A percentile compares a stretch with the other conserved stretches of the same genome.
These are phyloP conservation scores for Aspergillus carlsbadensis DNA, from an alignment of 495 filamentous ascomycete species.

Conservation along the genomic window DNA sequence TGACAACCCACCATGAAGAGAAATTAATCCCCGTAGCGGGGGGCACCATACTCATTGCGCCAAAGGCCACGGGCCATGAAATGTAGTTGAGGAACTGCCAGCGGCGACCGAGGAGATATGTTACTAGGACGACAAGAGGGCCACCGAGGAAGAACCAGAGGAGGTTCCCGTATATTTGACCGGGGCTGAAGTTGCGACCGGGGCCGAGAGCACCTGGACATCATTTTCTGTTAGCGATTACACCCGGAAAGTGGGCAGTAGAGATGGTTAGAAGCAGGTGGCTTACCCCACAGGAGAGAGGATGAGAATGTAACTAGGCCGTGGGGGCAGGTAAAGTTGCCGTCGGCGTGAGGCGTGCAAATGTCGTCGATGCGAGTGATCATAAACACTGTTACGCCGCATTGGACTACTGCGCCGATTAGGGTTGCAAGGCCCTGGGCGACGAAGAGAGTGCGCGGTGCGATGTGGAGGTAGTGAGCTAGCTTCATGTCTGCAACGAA, in stretches of 20 bases:
- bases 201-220: constrained; percentile 57
- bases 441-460: constrained; percentile 65
- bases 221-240: background rate
- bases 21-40: constrained; percentile 70
- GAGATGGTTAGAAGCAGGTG: background rate
- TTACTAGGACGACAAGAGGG: constrained; percentile 52
- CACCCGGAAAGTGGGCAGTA: background rate
- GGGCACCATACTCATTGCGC: constrained; percentile 61
- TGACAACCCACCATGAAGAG: constrained; percentile 66
- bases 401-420: constrained; percentile 65
- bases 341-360: constrained; percentile 58
- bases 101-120: constrained; percentile 55
- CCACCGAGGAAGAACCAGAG: constrained; percentile 65
- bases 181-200: constrained; percentile 64
- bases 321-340: constrained; percentile 68
- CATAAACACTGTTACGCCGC: constrained; percentile 64
- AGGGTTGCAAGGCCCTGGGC: constrained; percentile 67
- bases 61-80: constrained; percentile 68
- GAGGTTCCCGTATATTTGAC: constrained; percentile 63
- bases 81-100: constrained; percentile 54
- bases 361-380: constrained; percentile 59
- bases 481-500: constrained; percentile 75
- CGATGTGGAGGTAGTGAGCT: constrained; percentile 77
- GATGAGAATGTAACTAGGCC: constrained; percentile 67
- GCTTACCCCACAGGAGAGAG: constrained; percentile 66